Evolutionary conservation across 2,329 filamentous ascomycete genomes (phyloP), one percentile per base, ranked within the genome.

Genomic region (Ustulina deusta): DNA sequence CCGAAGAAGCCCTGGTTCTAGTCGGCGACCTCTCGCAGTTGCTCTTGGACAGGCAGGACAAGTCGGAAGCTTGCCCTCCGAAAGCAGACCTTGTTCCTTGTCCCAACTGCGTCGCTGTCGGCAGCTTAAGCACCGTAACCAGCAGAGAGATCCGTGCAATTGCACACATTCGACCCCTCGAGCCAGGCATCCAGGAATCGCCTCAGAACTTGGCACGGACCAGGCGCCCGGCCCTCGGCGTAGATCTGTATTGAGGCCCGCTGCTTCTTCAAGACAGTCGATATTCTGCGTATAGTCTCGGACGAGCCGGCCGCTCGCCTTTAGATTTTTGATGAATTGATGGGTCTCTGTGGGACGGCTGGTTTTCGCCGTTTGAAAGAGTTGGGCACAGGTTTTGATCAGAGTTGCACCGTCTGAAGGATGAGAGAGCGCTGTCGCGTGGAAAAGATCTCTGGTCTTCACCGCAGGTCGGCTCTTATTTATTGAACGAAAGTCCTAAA

Each of bases 351-450:
- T n/a, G n/a, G 48, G 48, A 15, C 34, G 48, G 34, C 48, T 52
- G 34, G 48, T 52, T 27, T 52, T 27, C 34, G 48, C 52, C 40
- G 49, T 34, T 40, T 62, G 29, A 25, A 62, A 55, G 27, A 62
- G 59, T 62, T 54, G 29, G 22, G 15, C 15, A 20, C 48, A 62
- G 48, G 46, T n/a, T 62, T 44, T 62, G 48, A 62, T 62, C 34
- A 62, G 59, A n/a, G n/a, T n/a, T 44, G 59, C 59, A 55, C 59
- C 59, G 36, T 62, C 59, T 54, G 59, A 62, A 32, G 49, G 59
- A 36, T 62, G 38, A 13, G 59, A 62, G 13, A 62, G 59, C 34
- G 48, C 59, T 34, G 59, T 44, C n/a, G 55, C 9, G 22, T 62
- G 49, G 27, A 62, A 62, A 29, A 62, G 36, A 62, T 54, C 59